Evolutionary conservation across 1,139 yeast genomes (phyloP), one percentile per base, ranked within the genome.

Genomic region (Candida sanyaensis): DNA sequence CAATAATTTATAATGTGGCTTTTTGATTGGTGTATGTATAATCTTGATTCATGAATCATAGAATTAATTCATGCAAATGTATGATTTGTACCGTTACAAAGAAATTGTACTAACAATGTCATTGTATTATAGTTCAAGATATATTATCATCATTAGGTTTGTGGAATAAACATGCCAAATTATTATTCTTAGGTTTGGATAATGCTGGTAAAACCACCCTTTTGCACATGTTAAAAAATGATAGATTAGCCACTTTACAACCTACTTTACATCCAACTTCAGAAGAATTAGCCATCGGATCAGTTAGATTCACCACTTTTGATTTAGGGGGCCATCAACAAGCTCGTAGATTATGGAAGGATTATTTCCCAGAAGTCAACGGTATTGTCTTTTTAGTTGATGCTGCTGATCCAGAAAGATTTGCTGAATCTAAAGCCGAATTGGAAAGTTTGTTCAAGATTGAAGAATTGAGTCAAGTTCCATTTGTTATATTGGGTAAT

Each of bases 261-360:
- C 99, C 99, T 58, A 93, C 99, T 29, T 84, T 93, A 71, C 99
- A 93, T 69, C 99, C 99, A 60, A 90, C 99, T 32, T 90, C 97
- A 24, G 99, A 93, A 73, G 99, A 93, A 69, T 81, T 93, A 61
- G 95, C 98, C 51, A 93, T 93, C 62, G 99, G 98, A 56, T 87
- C 88, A 57, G 96, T 93, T 55, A 87, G 93, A 69, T 93, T 93
- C 80, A 93, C 99, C 52, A 95, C 99, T 37, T 93, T 93, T 62
- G 99, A 93, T 71, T 80, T 93, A 62, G 99, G 99, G 69, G 99
- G 99, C 39, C 99, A 93, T 77, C 86, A 83, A 68, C 97, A 92
- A 73, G 99, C 99, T 43, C 92, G 99, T 76, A 90, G 99, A 74
- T 84, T 93, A 65, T 93, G 99, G 99, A 92, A 91, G 69, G 98